Evolutionary conservation across 2,329 filamentous ascomycete genomes (phyloP).

Genomic region (Alternaria gaisen): DNA sequence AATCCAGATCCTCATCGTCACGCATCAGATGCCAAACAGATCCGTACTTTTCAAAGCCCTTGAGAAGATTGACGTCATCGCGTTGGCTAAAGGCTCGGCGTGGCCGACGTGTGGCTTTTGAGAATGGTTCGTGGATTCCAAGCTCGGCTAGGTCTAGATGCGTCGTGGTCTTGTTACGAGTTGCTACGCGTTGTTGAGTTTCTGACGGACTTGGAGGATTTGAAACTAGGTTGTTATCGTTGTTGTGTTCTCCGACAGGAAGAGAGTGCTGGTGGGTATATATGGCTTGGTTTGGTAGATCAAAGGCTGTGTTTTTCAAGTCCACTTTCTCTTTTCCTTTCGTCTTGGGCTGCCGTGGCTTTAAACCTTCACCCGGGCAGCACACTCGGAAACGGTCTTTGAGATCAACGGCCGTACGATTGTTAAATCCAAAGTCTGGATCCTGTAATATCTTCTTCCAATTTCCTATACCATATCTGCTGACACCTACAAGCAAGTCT

Average conservation of each 20-base stretch:
- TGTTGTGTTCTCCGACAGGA: background rate
- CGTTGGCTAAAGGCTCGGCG: conserved; percentile 64
- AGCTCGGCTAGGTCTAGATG: conserved; percentile 51
- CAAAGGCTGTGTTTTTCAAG: background rate
- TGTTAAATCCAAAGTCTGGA: conserved; percentile 65
- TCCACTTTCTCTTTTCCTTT: conserved; percentile 36
- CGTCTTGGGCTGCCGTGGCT: conserved; percentile 48
- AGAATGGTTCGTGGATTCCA: conserved; percentile 61
- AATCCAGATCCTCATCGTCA: conserved; percentile 62
- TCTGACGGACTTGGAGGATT: background rate
- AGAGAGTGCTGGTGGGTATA: background rate
- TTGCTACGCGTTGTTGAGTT: conserved; percentile 19
- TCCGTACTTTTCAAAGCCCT: conserved; percentile 67
- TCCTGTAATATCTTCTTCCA: conserved; percentile 71
- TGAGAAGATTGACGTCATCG: conserved; percentile 67
- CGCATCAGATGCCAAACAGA: conserved; percentile 68
- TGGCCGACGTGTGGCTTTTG: conserved; percentile 60
- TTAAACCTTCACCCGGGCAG: conserved; percentile 54
- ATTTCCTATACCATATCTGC: conserved; percentile 68
- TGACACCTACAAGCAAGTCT: conserved; percentile 66
- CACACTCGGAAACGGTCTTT: conserved; percentile 69
- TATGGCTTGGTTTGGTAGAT: background rate
- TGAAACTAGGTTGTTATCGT: background rate
- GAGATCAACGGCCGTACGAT: conserved; percentile 68
- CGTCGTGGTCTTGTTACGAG: conserved; percentile 32